Evolutionary conservation across 1,284 basidiomycete species (phyloP), one percentile per base, ranked within the genome.

Genomic region (Trichosporon faecale): DNA sequence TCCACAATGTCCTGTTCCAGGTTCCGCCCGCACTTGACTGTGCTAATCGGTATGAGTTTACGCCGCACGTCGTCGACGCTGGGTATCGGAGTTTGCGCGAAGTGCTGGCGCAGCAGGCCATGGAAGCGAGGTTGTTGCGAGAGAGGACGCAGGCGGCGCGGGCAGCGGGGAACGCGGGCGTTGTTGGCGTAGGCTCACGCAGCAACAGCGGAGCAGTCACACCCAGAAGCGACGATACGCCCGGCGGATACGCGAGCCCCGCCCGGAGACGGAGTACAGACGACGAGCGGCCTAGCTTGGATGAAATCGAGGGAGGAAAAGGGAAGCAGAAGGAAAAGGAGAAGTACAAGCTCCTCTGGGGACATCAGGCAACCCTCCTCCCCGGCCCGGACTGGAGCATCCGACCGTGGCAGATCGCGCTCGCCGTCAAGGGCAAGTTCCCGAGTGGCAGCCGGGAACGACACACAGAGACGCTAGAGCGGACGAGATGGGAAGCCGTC

Each of bases 1-100:
- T 76, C 49, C 77, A 78, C 67, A 74, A 77, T 64, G 65, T 78
- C 33, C 75, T 77, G 18, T 74, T 75, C 67, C 79, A 80, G 66
- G 73, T 78, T 2, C 69, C 76, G 11, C 78, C 79, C 12, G 68
- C 70, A 9, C 63, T 80, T 0, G 66, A 57, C 11, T 71, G 71
- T 23, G 23, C 29, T 21, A 80, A 80, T 67, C 57, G 69, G 14
- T 80, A 79, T 68, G 70, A 78, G 66, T 80, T 80, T 67, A 73
- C 75, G 2, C 74, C 78, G 0, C 77, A 77, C 68, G 66, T 74
- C 49, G 55, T 72, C 57, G 57, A 61, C 57, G 31, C 27, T 2
- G 18, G 16, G 16, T 61, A 31, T 18, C 11, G 18, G 16, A 61
- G 12, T 3, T 18, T 61, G 29, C 57, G 57, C 16, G 57, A 61